Base-by-base conservation (phyloP, 345 rosid species). In the Citrus unshiu region DNA sequence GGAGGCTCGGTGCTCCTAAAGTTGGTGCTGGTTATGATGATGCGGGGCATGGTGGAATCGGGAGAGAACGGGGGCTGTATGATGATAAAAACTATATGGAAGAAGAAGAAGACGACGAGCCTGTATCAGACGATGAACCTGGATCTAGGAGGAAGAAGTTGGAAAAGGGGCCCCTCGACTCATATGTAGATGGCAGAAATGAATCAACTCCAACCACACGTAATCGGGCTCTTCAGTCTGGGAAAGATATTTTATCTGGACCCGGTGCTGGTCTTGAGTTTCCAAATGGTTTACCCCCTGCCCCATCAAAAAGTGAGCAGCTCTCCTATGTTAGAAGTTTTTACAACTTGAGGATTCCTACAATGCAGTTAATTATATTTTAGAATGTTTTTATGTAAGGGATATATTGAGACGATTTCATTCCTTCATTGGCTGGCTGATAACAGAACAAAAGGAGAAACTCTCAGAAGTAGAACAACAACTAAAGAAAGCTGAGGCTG, bases 391-490 rank as follows among this genome's bases (percentile, higher is more conserved):
- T 39, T 40, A 40, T 39, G 18, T 37, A 9, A 67, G 5, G 34
- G 6, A 70, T 39, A 34, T 54, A 40, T 71, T 61, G 22, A 69
- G n/a, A 59, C n/a, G 25, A 43, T 46, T 74, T 77, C 68, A 22
- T 29, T 78, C 60, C 24, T 69, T 70, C 1, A 22, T 63, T 60
- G 30, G 27, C 34, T 71, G 72, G 46, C 51, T 75, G 37, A 24
- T 74, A 68, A 34, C 82, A 93, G 95, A 88, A 77, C 93, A 85
- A 80, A 93, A 90, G 78, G 94, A 87, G 82, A 90, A 89, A 77
- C 97, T 89, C 60, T 81, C 95, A 16, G 94, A 91, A 72, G 84
- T 89, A 46, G 97, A 93, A 82, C 91, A 83, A 83, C 97, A 93
- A 79, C 67, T 85, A 76, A 93, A 90, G 88, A 91, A 88, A 80